Conservation (phyloP, 1,284 basidiomycete species). For the Xerocomus nothofagi region DNA sequence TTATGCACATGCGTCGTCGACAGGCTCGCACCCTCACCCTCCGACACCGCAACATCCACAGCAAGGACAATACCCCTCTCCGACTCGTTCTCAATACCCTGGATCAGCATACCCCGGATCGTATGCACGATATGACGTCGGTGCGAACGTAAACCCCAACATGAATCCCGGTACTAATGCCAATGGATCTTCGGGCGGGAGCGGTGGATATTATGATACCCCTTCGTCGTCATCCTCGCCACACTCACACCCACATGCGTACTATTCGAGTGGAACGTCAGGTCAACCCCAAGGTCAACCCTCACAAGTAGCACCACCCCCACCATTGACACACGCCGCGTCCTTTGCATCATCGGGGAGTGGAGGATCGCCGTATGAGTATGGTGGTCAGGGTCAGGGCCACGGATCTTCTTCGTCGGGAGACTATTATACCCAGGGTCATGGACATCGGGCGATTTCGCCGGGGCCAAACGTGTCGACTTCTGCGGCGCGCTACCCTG, state of each 20-base stretch:
- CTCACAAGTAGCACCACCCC: constrained; percentile 20
- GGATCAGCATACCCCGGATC: constrained; percentile 24
- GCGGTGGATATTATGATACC: constrained; percentile 30
- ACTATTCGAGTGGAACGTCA: constrained; percentile 24
- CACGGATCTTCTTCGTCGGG: constrained; percentile 23
- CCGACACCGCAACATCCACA: constrained; percentile 34
- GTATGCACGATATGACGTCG: constrained; percentile 27
- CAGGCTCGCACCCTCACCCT: constrained; percentile 28
- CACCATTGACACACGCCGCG: constrained; percentile 19
- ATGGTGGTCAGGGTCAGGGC: constrained; percentile 18
- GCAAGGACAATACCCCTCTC: constrained; percentile 31
- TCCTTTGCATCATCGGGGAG: constrained; percentile 29
- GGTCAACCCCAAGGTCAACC: constrained; percentile 19
- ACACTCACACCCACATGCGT: constrained; percentile 23
- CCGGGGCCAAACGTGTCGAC: constrained; percentile 20
- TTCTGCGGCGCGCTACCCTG: constrained; percentile 18
- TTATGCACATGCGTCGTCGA: constrained; percentile 31
- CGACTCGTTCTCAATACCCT: constrained; percentile 30
- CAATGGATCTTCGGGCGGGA: constrained; percentile 13
- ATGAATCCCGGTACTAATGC: constrained; percentile 11
- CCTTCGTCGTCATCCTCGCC: constrained; percentile 24
- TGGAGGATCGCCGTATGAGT: constrained; percentile 29
- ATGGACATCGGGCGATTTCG: constrained; percentile 23
- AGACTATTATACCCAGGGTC: constrained; percentile 28
- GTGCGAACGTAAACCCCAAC: constrained; percentile 13